Evolutionary conservation across 805 yeast species (phyloP), one percentile per base, ranked within the genome.

Genomic region (Saturnispora dispora): DNA sequence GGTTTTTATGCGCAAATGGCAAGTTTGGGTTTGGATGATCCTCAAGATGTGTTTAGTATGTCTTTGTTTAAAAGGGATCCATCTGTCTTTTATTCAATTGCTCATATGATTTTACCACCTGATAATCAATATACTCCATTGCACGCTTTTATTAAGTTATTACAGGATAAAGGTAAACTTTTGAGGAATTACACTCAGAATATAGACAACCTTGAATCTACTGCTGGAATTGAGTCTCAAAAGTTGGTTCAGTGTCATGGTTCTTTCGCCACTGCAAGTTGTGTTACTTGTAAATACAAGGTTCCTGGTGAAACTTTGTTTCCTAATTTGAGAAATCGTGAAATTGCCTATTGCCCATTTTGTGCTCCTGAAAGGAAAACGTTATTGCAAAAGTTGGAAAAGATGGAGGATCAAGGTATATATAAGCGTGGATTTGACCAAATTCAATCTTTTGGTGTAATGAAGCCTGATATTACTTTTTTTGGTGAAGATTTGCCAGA

Each of bases 381-480:
- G 2, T 41, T 65, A 4, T 33, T 64, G 11, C 59, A 57, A 22
- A 65, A 64, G 46, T 45, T 54, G 25, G 70, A 68, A 39, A 60
- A 60, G 39, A 39, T 56, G 53, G 71, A 67, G 48, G 69, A 67
- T 44, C 64, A 63, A 45, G 51, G 54, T 5, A 40, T 25, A 15
- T 62, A 55, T 42, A 66, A 67, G 1, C 51, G 68, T 5, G 55
- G 55, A 22, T 66, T 55, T 47, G 63, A 63, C 9, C 50, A 58
- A 50, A 66, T 72, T 23, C 76, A 78, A 58, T 76, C 85, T 8
- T 79, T 67, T 62, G 96, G 96, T 15, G 91, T 88, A 3, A 75
- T 87, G 77, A 89, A 90, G 64, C 97, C 97, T 0, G 95, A 89
- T 63, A 89, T 89, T 54, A 88, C 96, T 0, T 89, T 89, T 62